These are phyloP conservation scores for Choanephora cucurbitarum DNA, from an alignment of 371 early-diverging fungal species.

Conservation along the genomic window DNA sequence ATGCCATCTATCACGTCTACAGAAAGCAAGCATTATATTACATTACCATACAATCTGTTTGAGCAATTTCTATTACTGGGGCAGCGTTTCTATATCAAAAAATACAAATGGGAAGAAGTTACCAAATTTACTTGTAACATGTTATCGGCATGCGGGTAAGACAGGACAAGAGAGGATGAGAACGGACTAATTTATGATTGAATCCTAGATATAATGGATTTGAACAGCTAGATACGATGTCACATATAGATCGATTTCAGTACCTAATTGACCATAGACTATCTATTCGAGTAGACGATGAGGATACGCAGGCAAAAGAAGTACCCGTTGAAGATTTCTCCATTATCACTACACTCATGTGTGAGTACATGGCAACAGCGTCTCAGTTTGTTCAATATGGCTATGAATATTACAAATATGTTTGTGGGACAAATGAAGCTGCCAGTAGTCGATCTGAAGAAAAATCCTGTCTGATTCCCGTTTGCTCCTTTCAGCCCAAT, in stretches of 20 bases:
- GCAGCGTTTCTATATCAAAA: conserved; percentile 45
- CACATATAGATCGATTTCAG: conserved; percentile 40
- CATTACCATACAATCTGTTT: conserved; percentile 39
- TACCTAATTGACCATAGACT: conserved; percentile 39
- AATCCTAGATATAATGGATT: conserved; percentile 29
- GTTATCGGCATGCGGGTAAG: conserved; percentile 42
- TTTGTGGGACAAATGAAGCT: conserved; percentile 35
- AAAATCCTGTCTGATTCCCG: conserved; percentile 47
- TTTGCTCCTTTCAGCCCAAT: conserved; percentile 42
- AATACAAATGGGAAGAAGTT: conserved; percentile 38
- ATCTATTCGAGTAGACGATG: conserved; percentile 33
- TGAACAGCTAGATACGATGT: conserved; percentile 27
- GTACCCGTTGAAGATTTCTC: conserved; percentile 14
- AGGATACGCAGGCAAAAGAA: conserved; percentile 7
- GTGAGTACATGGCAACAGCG: conserved; percentile 42
- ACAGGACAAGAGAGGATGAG: not conserved
- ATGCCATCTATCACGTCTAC: conserved; percentile 43
- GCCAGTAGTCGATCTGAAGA: conserved; percentile 15
- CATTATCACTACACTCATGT: conserved; percentile 38
- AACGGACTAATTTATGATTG: not conserved
- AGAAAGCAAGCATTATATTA: conserved; percentile 44
- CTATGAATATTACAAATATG: conserved; percentile 42
- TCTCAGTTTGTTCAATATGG: conserved; percentile 46
- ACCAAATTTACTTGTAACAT: conserved; percentile 42
- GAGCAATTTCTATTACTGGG: conserved; percentile 47